Percentiles rank a stretch among this genome's conserved stretches.
Conservation (phyloP, 106 monocot genomes). For the Apostasia shenzhenica region DNA sequence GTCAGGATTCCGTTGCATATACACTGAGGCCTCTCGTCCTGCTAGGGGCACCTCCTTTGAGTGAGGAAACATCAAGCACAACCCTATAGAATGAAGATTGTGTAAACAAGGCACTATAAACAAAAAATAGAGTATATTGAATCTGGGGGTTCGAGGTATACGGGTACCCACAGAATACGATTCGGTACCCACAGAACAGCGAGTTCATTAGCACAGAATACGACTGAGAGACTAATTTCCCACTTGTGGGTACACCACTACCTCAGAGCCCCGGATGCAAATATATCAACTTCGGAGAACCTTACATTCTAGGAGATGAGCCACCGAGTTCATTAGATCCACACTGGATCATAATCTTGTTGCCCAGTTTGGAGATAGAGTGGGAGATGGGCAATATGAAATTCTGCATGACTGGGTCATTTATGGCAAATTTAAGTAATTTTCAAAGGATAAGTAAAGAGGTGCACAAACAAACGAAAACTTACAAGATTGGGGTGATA, state of each 20-base stretch:
- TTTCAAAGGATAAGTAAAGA: background rate
- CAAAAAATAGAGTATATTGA: background rate
- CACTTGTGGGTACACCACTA: background rate
- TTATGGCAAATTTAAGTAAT: background rate
- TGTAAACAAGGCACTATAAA: background rate
- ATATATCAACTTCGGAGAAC: background rate
- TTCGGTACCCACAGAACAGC: too few relatives aligned
- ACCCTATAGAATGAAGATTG: constrained; percentile 20
- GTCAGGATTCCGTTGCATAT: background rate
- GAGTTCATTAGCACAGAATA: too few relatives aligned
- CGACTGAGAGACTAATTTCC: too few relatives aligned
- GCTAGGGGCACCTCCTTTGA: constrained; percentile 74
- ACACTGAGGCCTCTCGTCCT: constrained; percentile 56
- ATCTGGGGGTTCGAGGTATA: too few relatives aligned
- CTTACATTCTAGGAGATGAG: constrained; percentile 37
- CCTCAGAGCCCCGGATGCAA: too few relatives aligned
- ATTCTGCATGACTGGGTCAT: constrained; percentile 27
- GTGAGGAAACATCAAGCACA: constrained; percentile 43
- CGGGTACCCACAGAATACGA: too few relatives aligned
- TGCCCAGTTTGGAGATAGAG: constrained; percentile 20
- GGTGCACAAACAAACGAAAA: background rate
- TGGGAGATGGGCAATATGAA: constrained; percentile 15
- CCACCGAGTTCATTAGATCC: constrained; percentile 10
- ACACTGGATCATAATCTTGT: constrained; percentile 45
- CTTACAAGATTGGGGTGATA: constrained; percentile 35